Percentiles rank a stretch among this genome's conserved stretches.
These are phyloP conservation scores for Penicillium canariense DNA, from an alignment of 495 filamentous ascomycete genomes.

Conservation along the genomic window DNA sequence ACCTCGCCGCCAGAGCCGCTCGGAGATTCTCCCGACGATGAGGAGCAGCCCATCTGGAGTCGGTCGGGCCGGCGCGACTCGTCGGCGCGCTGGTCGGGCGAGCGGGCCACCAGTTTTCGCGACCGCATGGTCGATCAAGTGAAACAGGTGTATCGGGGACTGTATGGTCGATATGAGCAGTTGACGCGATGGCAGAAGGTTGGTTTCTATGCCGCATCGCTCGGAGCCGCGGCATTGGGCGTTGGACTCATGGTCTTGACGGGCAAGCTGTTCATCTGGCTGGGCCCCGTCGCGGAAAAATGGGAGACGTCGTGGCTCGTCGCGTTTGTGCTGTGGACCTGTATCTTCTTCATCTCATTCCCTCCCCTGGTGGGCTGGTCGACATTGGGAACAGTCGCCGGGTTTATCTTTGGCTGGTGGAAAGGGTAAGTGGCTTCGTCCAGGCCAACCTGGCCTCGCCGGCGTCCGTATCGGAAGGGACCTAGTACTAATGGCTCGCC, in stretches of 20 bases:
- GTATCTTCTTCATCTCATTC: conserved; percentile 78
- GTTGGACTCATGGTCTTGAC: conserved; percentile 73
- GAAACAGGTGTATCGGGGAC: conserved; percentile 22
- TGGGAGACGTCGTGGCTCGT: conserved; percentile 70
- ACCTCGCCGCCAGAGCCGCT: conserved; percentile 46
- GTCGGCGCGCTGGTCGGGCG: conserved; percentile 24
- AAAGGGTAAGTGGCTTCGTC: conserved; percentile 59
- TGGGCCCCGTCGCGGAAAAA: conserved; percentile 65
- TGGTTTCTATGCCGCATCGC: conserved; percentile 49
- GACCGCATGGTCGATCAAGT: conserved; percentile 46
- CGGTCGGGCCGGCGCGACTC: conserved; percentile 36
- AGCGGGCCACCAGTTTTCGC: conserved; percentile 33
- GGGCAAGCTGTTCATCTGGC: conserved; percentile 69
- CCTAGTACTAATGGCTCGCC: conserved; percentile 5
- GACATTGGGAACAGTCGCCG: conserved; percentile 77
- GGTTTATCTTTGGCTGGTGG: conserved; percentile 93
- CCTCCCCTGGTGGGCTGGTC: conserved; percentile 91
- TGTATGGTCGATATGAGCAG: conserved; percentile 42
- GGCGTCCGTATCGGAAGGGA: too few species aligned
- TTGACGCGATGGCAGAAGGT: conserved; percentile 62
- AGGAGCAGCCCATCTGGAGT: conserved; percentile 47
- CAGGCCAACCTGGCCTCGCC: too few species aligned
- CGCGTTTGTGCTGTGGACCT: conserved; percentile 75
- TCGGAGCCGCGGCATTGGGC: conserved; percentile 49
- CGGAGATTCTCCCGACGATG: conserved; percentile 28